Percentiles rank a stretch among this genome's conserved stretches.
Evolutionary conservation across 306 rosid genomes (phyloP).

Genomic region (Castanea crenata): DNA sequence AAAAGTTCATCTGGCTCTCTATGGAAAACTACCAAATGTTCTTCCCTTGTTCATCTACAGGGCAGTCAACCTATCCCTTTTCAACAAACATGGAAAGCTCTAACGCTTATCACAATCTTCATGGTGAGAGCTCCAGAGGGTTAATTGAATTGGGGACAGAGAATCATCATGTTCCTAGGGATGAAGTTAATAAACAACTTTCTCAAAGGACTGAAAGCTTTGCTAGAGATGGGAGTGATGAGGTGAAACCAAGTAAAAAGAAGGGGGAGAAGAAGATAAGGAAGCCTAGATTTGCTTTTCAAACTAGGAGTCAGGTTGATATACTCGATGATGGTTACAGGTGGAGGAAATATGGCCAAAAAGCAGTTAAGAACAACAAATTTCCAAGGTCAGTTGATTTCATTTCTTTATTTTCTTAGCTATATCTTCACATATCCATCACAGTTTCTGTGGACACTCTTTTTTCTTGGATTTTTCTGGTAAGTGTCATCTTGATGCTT

Average conservation of each 20-base stretch:
- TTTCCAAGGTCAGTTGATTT: slow-evolving; percentile 59
- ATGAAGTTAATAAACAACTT: neutral
- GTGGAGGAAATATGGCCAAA: slow-evolving; percentile 91
- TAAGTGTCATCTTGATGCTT: neutral
- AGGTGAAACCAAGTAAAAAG: neutral
- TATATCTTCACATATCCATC: neutral
- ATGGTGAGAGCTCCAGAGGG: slow-evolving; percentile 38
- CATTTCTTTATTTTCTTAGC: neutral
- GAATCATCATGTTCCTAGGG: neutral
- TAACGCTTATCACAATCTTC: slow-evolving; percentile 3
- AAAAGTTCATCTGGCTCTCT: neutral
- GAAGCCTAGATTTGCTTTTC: slow-evolving; percentile 72
- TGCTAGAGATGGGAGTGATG: neutral
- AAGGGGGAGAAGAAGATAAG: slow-evolving; percentile 36
- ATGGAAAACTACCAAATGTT: slow-evolving; percentile 60
- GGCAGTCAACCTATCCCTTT: slow-evolving; percentile 21
- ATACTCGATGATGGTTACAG: slow-evolving; percentile 83
- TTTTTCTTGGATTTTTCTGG: neutral
- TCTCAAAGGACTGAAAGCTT: neutral
- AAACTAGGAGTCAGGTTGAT: slow-evolving; percentile 76
- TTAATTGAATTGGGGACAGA: slow-evolving; percentile 33
- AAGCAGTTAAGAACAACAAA: slow-evolving; percentile 72
- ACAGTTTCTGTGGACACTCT: neutral
- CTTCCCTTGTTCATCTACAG: slow-evolving; percentile 49
- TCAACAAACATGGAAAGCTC: slow-evolving; percentile 27